Base-by-base conservation (phyloP, 768 basidiomycete genomes). In the Tubosaeta sp. region DNA sequence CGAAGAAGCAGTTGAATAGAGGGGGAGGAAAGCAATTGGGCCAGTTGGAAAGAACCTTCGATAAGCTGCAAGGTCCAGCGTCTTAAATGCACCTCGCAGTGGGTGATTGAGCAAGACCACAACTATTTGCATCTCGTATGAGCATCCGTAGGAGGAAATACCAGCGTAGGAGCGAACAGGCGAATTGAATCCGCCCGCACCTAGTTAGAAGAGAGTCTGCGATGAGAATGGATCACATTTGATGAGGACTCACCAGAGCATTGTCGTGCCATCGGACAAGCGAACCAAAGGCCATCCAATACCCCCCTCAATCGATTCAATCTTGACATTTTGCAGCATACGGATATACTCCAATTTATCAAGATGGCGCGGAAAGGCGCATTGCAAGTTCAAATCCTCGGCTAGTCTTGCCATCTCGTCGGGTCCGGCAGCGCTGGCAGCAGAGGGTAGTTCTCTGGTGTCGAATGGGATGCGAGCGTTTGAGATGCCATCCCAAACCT, bases 31-130 rank as follows among this genome's bases (percentile, higher is more conserved):
- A 0, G 95, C 95, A 39, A 98, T 86, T 3, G 95, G 95, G 0
- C 97, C 95, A 5, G 93, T 93, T 2, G 94, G 88, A 17, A 98
- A 80, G 75, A 97, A 97, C 19, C 95, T 79, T 67, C 98, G 97
- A 70, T 88, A 98, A 0, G 92, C 95, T 0, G 85, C 90, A 6
- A 81, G 83, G 61, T 91, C 91, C 10, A 80, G 80, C 9, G 72
- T 72, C 64, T 85, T 78, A 59, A 82, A 83, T 29, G 79, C 71
- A 12, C 78, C 75, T 19, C 85, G 79, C 2, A 90, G 81, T 16
- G 77, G 70, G 65, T 98, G 91, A 42, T 76, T 67, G 59, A 99
- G 78, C 0, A 92, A 97, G 4, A 91, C 91, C 33, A 99, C 97
- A 38, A 98, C 79, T 8, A 88, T 94, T 61, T 90, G 88, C 0